These are phyloP conservation scores for Pythium folliculosum DNA, from an alignment of 352 stramenopile species.

Conservation along the genomic window DNA sequence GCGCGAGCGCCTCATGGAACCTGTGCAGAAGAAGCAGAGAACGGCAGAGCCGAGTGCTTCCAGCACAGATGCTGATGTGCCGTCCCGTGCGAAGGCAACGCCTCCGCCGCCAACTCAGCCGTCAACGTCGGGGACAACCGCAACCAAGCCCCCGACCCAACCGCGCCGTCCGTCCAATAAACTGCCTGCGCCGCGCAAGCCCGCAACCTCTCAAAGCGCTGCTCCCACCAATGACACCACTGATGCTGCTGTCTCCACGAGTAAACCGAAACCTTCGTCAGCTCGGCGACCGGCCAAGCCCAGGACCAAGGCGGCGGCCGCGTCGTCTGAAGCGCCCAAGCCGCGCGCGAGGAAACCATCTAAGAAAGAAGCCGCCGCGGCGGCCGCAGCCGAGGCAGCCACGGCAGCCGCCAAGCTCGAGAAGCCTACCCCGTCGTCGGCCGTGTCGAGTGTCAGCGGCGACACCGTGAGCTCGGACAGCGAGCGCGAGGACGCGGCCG, in stretches of 20 bases:
- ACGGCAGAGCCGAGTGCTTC: neutral
- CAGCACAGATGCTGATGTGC: neutral
- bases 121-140: neutral
- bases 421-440: constrained; percentile 1
- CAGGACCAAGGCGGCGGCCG: neutral
- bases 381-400: neutral
- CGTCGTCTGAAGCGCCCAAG: constrained; percentile 3
- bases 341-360: neutral
- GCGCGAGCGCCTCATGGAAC: neutral
- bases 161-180: constrained; percentile 26
- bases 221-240: neutral
- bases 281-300: constrained; percentile 8
- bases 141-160: constrained; percentile 2
- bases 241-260: neutral
- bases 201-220: constrained; percentile 1
- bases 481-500: constrained; percentile 30
- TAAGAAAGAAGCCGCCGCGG: constrained; percentile 7
- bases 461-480: constrained; percentile 25
- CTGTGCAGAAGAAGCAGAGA: constrained; percentile 27
- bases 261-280: constrained; percentile 3
- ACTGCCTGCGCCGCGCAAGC: constrained; percentile 17
- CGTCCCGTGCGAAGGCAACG: constrained; percentile 9
- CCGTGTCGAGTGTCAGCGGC: constrained; percentile 21
- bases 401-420: neutral
- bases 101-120: neutral